Conservation (phyloP, 169 alveolate species). For the Eimeria brunetti region DNA sequence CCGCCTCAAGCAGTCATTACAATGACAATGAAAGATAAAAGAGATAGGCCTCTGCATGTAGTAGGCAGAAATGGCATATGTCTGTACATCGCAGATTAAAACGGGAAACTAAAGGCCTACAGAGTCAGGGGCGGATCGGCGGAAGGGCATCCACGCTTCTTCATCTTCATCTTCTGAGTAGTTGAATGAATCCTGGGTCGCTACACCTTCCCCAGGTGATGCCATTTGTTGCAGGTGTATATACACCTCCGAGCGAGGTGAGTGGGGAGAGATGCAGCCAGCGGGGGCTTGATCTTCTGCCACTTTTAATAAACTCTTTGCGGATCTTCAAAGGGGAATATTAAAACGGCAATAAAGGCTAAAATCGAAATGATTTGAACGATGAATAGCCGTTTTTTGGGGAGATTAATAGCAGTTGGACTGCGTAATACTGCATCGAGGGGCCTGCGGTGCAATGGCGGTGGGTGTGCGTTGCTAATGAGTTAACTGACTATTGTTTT, state of each 20-base stretch:
- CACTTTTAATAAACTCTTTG: not conserved
- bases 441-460: not conserved
- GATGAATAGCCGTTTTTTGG: not conserved
- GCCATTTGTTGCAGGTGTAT: not conserved
- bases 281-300: not conserved
- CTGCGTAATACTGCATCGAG: not conserved
- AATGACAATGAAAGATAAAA: not conserved
- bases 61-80: not conserved
- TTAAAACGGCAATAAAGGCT: not conserved
- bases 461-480: not conserved
- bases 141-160: constrained; percentile 52
- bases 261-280: not conserved
- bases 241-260: not conserved
- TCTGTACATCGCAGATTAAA: not conserved
- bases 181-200: not conserved
- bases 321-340: not conserved
- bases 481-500: not conserved
- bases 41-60: not conserved
- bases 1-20: too few species aligned
- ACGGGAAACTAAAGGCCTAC: not conserved
- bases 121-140: constrained; percentile 41
- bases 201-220: not conserved
- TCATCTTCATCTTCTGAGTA: constrained; percentile 29
- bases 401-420: not conserved
- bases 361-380: not conserved